phyloP scores from a whole-genome alignment of 805 yeast species.

The Yamadazyma akitaensis region DNA sequence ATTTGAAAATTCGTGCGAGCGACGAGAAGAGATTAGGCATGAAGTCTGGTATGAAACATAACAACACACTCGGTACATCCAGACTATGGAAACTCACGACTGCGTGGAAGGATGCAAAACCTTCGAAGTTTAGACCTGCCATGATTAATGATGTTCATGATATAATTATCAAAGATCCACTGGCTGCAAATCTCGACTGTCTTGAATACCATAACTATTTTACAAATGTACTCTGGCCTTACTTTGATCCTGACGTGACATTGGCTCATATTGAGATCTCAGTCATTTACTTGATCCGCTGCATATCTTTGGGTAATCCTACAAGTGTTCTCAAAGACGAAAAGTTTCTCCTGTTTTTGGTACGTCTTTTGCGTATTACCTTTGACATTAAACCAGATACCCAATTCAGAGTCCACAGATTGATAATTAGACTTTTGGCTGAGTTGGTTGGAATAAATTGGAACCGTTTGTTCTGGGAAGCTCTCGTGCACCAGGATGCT shows the following conservation, averaged over 20 bases:
- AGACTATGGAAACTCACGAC: constrained; percentile 4
- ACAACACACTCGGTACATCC: background rate
- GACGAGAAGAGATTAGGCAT: background rate
- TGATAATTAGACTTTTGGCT: constrained; percentile 13
- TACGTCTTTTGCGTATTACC: constrained; percentile 24
- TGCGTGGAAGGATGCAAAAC: constrained; percentile 14
- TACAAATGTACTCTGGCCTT: constrained; percentile 34
- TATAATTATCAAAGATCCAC: background rate
- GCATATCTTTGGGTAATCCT: constrained; percentile 9
- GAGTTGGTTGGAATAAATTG: background rate
- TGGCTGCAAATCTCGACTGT: background rate
- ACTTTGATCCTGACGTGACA: constrained; percentile 37
- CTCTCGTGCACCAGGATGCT: background rate
- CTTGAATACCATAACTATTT: constrained; percentile 10
- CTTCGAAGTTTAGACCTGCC: constrained; percentile 12
- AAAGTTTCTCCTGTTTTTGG: constrained; percentile 13
- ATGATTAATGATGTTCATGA: constrained; percentile 3
- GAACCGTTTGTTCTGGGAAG: background rate
- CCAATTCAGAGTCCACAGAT: constrained; percentile 16
- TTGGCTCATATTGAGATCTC: constrained; percentile 39
- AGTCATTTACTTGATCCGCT: constrained; percentile 17
- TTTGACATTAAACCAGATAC: constrained; percentile 11
- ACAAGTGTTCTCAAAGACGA: constrained; percentile 16
- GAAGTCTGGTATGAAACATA: background rate
- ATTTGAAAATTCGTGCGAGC: background rate